These are phyloP conservation scores for Adansonia rubrostipa DNA, from an alignment of 441 rosid species.

Conservation along the genomic window DNA sequence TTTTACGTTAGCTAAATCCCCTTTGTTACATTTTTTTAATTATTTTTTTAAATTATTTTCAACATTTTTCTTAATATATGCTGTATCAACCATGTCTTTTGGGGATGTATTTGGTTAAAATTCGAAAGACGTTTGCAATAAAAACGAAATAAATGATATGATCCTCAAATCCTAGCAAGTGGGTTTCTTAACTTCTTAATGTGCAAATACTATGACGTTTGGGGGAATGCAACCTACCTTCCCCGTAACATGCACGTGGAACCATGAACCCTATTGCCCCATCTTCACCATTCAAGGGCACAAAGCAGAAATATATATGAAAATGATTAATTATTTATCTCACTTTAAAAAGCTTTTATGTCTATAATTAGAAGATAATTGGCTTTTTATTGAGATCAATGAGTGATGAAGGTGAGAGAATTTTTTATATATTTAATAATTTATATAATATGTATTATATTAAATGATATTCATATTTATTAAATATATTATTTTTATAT, in stretches of 20 bases:
- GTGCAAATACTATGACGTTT: slow-evolving; percentile 8
- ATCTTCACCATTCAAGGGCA: slow-evolving; percentile 19
- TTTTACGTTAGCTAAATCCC: too few relatives aligned
- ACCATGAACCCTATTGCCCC: slow-evolving; percentile 29
- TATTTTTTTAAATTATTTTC: background rate
- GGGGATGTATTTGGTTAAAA: background rate
- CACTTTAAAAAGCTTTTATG: background rate
- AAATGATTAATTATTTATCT: slow-evolving; percentile 13
- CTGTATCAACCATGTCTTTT: background rate
- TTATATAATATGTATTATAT: too few relatives aligned
- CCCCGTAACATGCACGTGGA: slow-evolving; percentile 38
- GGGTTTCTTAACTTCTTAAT: slow-evolving; percentile 22
- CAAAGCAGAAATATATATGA: background rate
- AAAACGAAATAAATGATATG: slow-evolving; percentile 20
- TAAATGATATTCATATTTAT: too few relatives aligned
- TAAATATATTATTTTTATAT: background rate
- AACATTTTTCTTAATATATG: background rate
- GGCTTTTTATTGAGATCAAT: background rate
- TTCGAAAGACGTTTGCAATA: background rate
- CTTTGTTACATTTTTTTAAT: background rate
- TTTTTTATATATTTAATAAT: too few relatives aligned
- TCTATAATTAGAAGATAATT: background rate
- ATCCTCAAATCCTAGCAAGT: slow-evolving; percentile 46
- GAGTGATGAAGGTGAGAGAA: background rate
- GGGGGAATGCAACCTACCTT: slow-evolving; percentile 44